phyloP scores from a whole-genome alignment of 257 asterid species.

The Coffea canephora region DNA sequence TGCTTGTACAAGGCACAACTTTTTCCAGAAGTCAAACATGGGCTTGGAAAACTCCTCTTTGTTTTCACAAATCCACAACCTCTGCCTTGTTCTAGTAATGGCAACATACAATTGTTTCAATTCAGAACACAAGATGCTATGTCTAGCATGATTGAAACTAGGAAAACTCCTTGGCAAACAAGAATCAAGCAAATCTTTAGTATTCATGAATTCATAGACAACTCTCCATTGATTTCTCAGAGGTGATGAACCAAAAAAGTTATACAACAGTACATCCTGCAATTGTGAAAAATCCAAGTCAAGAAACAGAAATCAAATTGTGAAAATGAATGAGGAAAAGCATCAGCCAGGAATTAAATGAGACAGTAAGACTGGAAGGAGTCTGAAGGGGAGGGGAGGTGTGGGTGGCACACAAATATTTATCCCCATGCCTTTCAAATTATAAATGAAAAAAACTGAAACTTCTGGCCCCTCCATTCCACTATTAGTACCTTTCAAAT shows the following conservation, averaged over 20 bases:
- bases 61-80: constrained; percentile 70
- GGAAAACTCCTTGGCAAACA: constrained; percentile 39
- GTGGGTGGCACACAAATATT: not conserved
- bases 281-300: not conserved
- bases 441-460: too few species aligned
- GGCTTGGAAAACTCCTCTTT: constrained; percentile 48
- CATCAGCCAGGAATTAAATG: too few species aligned
- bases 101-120: constrained; percentile 69
- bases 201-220: constrained; percentile 52
- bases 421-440: not conserved
- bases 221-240: constrained; percentile 62
- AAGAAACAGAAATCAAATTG: not conserved
- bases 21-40: constrained; percentile 63
- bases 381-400: too few species aligned
- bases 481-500: not conserved
- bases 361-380: not conserved
- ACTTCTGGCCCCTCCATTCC: too few species aligned
- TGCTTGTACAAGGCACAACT: constrained; percentile 49
- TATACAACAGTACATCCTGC: constrained; percentile 68
- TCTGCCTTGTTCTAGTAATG: constrained; percentile 64
- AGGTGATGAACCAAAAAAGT: constrained; percentile 69
- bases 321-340: not conserved
- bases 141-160: constrained; percentile 45
- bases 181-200: constrained; percentile 37
- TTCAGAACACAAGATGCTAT: constrained; percentile 60